Conservation (phyloP, 169 alveolate species). For the Cryptosporidium tyzzeri region DNA sequence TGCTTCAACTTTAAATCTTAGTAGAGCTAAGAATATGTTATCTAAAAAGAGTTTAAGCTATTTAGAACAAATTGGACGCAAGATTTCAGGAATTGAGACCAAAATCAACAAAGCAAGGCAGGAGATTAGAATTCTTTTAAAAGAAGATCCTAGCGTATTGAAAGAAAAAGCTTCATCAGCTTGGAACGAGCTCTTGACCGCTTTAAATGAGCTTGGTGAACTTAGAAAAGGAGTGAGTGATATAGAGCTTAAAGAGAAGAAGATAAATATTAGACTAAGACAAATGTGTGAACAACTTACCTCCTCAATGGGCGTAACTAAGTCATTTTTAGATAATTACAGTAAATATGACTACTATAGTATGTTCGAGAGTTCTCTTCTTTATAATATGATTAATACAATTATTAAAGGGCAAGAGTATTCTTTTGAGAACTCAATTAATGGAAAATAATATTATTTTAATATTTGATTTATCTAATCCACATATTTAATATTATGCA, state of each 20-base stretch:
- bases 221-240: neutral
- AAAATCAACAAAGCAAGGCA: slow-evolving; percentile 1
- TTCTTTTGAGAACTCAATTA: neutral
- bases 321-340: slow-evolving; percentile 32
- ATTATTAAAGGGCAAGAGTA: slow-evolving; percentile 17
- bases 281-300: slow-evolving; percentile 25
- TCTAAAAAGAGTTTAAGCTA: neutral
- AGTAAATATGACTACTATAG: slow-evolving; percentile 1
- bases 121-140: neutral
- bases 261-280: neutral
- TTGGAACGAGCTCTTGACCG: neutral
- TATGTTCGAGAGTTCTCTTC: slow-evolving; percentile 59
- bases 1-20: slow-evolving; percentile 17
- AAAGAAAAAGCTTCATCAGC: neutral
- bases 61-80: neutral
- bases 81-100: neutral
- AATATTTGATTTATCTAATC: no score
- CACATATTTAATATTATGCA: neutral
- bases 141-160: neutral
- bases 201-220: neutral
- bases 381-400: slow-evolving; percentile 20
- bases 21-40: neutral
- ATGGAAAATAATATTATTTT: neutral
- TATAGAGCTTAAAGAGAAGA: neutral
- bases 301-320: neutral